phyloP scores from a whole-genome alignment of 768 basidiomycete genomes.

The Hypsizygus marmoreus region DNA sequence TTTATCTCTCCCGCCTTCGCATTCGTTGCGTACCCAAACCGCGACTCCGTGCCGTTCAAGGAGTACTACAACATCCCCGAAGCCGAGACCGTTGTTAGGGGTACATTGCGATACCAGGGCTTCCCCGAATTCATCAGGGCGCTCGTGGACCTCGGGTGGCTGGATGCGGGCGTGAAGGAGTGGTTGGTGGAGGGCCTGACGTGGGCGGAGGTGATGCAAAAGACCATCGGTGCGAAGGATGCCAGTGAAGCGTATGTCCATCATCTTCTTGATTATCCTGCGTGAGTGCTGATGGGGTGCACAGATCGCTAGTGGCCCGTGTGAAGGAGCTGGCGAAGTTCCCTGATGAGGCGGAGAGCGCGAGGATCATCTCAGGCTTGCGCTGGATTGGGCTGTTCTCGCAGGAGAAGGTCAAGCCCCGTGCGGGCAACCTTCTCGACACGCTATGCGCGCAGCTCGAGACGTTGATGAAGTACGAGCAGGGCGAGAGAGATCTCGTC shows the following conservation, averaged over 20 bases:
- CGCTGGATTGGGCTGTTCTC: slow-evolving; percentile 96
- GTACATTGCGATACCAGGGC: slow-evolving; percentile 93
- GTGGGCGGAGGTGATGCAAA: slow-evolving; percentile 84
- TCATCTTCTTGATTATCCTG: neutral
- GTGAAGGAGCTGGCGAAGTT: slow-evolving; percentile 73
- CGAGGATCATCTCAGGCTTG: slow-evolving; percentile 85
- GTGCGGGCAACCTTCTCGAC: slow-evolving; percentile 82
- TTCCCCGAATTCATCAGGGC: slow-evolving; percentile 94
- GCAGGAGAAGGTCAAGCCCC: slow-evolving; percentile 54
- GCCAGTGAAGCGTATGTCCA: slow-evolving; percentile 63
- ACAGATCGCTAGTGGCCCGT: slow-evolving; percentile 71
- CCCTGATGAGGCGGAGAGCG: slow-evolving; percentile 67
- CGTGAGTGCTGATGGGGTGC: slow-evolving; percentile 8
- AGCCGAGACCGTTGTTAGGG: slow-evolving; percentile 88
- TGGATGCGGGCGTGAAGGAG: slow-evolving; percentile 73
- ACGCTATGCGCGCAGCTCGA: slow-evolving; percentile 92
- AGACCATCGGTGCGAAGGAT: slow-evolving; percentile 67
- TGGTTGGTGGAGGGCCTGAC: slow-evolving; percentile 77
- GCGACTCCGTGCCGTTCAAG: slow-evolving; percentile 88
- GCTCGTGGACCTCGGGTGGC: slow-evolving; percentile 85
- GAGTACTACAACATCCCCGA: slow-evolving; percentile 94
- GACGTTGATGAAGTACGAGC: slow-evolving; percentile 87
- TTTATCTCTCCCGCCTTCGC: slow-evolving; percentile 94
- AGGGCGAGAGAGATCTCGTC: slow-evolving; percentile 91
- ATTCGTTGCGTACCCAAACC: slow-evolving; percentile 96